Base-by-base conservation (phyloP, 2,329 filamentous ascomycete genomes). In the Diaporthe aspalathi region DNA sequence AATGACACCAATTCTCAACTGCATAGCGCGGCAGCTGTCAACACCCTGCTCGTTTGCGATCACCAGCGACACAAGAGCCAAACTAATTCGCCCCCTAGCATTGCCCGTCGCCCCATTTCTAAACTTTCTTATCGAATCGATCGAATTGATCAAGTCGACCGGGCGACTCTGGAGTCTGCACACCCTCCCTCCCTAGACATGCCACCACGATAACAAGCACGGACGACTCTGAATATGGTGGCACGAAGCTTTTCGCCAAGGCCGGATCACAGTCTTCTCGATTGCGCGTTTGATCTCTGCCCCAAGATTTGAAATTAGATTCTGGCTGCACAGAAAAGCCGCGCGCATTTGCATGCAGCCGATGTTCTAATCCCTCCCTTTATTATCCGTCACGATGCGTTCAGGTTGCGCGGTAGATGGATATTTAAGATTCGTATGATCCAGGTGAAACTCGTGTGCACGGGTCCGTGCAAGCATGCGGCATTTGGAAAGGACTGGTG, bases 371-470 rank as follows among this genome's bases (percentile, higher is more conserved):
- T 38, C 12, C 9, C 35, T 11, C 7, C 35, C 16, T 32, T 35
- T 14, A 24, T 1, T 20, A 2, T 35, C 47, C 27, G 20, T 24
- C 60, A 38, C 43, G 43, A 65, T 50, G 40, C 29, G 50, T 50
- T 29, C 29, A 65, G 43, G 60, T 65, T n/a, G n/a, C n/a, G 27
- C 20, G 20, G 6, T 16, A 24, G 12, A 32, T 62, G 6, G n/a
- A 9, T 20, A 45, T 47, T 29, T 29, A 63, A 49, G 57, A 63
- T 63, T 63, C 22, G 24, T 47, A 14, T 32, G 27, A 65, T 50
- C 43, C 29, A 65, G 43, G 60, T 65, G 60, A 65, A 50, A 65
- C 60, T 12, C n/a, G 60, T 65, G n/a, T n/a, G 57, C 45, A 65
- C 60, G 60, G 24, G 45, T 38, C 60, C 29, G 60, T 65, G 60